A percentile compares a stretch with the other conserved stretches of the same genome.
Evolutionary conservation across 2,329 filamentous ascomycete species (phyloP).

Genomic region (Alternaria panax): DNA sequence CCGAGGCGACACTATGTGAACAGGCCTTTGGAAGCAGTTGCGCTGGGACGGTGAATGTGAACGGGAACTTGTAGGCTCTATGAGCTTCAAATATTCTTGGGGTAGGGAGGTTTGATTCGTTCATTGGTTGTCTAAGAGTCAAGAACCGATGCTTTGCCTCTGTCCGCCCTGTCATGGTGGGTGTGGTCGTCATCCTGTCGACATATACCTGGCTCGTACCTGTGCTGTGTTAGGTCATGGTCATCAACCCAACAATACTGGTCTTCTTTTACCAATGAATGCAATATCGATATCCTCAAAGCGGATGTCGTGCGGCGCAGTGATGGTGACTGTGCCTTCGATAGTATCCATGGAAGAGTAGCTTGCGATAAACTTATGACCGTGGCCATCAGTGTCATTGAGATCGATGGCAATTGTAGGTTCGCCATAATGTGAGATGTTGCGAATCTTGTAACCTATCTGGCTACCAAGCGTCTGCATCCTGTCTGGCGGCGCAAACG

Average conservation of each 20-base stretch:
- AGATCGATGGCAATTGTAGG: constrained; percentile 55
- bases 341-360: constrained; percentile 67
- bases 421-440: constrained; percentile 44
- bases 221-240: constrained; percentile 36
- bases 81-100: constrained; percentile 63
- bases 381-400: constrained; percentile 39
- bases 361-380: constrained; percentile 50
- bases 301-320: constrained; percentile 58
- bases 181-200: constrained; percentile 61
- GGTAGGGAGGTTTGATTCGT: constrained; percentile 60
- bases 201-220: constrained; percentile 62
- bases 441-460: constrained; percentile 45
- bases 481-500: constrained; percentile 30
- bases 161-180: constrained; percentile 61
- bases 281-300: constrained; percentile 67
- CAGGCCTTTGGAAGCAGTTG: constrained; percentile 67
- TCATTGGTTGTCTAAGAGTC: constrained; percentile 67
- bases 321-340: constrained; percentile 61
- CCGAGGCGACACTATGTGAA: constrained; percentile 60
- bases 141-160: constrained; percentile 68
- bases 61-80: constrained; percentile 65
- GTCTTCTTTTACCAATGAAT: constrained; percentile 58
- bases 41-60: constrained; percentile 69
- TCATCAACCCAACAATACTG: neutral
- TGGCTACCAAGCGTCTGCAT: constrained; percentile 44